Conservation (phyloP, 345 rosid species). For the Populus pruinosa region DNA sequence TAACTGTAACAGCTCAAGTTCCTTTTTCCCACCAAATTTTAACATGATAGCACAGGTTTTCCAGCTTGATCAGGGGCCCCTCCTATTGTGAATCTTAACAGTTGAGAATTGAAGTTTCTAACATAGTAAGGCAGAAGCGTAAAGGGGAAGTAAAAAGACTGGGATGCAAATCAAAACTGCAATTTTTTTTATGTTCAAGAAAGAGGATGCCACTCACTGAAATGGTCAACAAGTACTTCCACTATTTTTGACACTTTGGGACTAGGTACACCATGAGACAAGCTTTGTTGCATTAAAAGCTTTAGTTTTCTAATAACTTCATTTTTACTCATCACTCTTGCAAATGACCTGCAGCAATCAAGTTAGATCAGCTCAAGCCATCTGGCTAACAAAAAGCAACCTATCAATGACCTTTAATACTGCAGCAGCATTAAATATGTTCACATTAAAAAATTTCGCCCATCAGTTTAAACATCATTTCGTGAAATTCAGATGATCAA, state of each 20-base stretch:
- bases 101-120: neutral
- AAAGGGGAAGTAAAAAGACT: constrained; percentile 2
- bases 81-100: neutral
- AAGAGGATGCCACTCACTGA: constrained; percentile 54
- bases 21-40: neutral
- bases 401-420: neutral
- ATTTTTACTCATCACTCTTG: constrained; percentile 75
- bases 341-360: constrained; percentile 61
- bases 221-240: constrained; percentile 76
- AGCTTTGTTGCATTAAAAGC: constrained; percentile 73
- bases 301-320: constrained; percentile 65
- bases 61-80: neutral
- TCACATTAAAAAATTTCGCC: neutral
- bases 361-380: constrained; percentile 13
- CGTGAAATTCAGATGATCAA: constrained; percentile 1
- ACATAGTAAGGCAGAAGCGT: constrained; percentile 1
- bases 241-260: constrained; percentile 84
- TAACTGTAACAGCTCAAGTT: too few relatives aligned
- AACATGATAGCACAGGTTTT: too few relatives aligned
- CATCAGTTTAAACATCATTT: neutral
- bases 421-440: neutral
- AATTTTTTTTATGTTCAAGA: constrained; percentile 9
- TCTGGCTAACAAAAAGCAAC: neutral
- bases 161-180: constrained; percentile 11
- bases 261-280: constrained; percentile 82